Evolutionary conservation across 2,329 filamentous ascomycete genomes (phyloP), one percentile per base, ranked within the genome.

Genomic region (Pseudogymnoascus pannorum): DNA sequence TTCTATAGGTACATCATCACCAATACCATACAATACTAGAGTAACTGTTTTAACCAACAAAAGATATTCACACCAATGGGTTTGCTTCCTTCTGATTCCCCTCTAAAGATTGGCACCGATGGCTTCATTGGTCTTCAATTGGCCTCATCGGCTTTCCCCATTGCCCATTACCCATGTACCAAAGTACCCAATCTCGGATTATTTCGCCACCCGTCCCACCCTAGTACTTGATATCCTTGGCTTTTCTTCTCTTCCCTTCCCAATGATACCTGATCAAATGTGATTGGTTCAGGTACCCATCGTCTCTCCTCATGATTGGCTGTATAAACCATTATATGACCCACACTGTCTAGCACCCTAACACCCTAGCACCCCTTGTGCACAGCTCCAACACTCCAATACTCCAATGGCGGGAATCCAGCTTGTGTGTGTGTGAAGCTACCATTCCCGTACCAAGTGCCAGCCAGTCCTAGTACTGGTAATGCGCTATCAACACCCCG

Each of bases 201-300:
- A 51, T 51, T 51, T 51, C 22, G 42, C 42, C 42, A 51, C 42
- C 42, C 42, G 42, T 51, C 42, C 42, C 42, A 51, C 42, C 42
- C 42, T 51, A n/a, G 14, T 38, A 16, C 35, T 38, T 38, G 35
- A n/a, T 24, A 4, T 8, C n/a, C 7, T 44, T 24, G 20, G 40
- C 40, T 24, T n/a, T n/a, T n/a, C n/a, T n/a, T n/a, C n/a, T n/a
- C n/a, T n/a, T n/a, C 40, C 12, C 40, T 44, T 6, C 40, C 20
- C 12, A 44, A 24, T n/a, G 20, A 44, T 44, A 24, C 20, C 20
- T 44, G 40, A 44, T 12, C 18, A 22, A 2, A 9, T 42, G 3
- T 42, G 38, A 42, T 42, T 42, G 38, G 38, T 11, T 5, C 11
- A 14, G 2, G 1, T 11, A 2, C 11, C 22, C 38, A 42, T 14